These are phyloP conservation scores for Saturnispora diversa DNA, from an alignment of 805 yeast species.

Conservation along the genomic window DNA sequence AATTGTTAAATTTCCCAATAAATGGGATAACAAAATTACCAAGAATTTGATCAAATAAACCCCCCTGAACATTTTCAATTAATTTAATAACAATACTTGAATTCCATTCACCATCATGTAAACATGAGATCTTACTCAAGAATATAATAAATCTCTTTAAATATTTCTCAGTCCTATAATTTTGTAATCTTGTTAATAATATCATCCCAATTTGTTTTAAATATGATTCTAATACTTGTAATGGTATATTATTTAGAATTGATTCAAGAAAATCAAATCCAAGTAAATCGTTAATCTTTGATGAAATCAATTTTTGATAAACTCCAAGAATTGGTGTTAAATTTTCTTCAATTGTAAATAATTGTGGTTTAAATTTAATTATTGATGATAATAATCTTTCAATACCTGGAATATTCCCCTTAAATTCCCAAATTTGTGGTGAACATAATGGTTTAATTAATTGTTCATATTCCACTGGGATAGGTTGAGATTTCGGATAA, in stretches of 20 bases:
- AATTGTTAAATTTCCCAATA: conserved; percentile 35
- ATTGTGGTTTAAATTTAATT: conserved; percentile 38
- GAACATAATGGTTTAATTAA: conserved; percentile 75
- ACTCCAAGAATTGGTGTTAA: conserved; percentile 86
- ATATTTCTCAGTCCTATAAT: conserved; percentile 73
- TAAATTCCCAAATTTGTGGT: conserved; percentile 88
- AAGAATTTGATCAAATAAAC: conserved; percentile 45
- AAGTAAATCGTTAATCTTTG: conserved; percentile 67
- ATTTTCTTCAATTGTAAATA: conserved; percentile 32
- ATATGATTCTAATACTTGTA: conserved; percentile 41
- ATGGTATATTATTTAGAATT: conserved; percentile 52
- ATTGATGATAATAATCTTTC: conserved; percentile 71
- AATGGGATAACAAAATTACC: conserved; percentile 44
- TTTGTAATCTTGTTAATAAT: conserved; percentile 71
- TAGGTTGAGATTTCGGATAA: conserved; percentile 37
- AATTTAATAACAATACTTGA: conserved; percentile 48
- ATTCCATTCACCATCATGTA: conserved; percentile 26
- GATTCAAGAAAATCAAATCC: conserved; percentile 82
- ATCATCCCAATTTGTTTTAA: conserved; percentile 68
- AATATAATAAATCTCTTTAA: conserved; percentile 64
- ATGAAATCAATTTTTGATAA: conserved; percentile 87
- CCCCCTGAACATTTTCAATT: conserved; percentile 65
- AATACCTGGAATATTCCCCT: conserved; percentile 91
- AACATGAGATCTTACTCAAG: conserved; percentile 31
- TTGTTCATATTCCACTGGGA: conserved; percentile 60